Base-by-base conservation (phyloP, 257 asterid species). In the Mitragyna speciosa region DNA sequence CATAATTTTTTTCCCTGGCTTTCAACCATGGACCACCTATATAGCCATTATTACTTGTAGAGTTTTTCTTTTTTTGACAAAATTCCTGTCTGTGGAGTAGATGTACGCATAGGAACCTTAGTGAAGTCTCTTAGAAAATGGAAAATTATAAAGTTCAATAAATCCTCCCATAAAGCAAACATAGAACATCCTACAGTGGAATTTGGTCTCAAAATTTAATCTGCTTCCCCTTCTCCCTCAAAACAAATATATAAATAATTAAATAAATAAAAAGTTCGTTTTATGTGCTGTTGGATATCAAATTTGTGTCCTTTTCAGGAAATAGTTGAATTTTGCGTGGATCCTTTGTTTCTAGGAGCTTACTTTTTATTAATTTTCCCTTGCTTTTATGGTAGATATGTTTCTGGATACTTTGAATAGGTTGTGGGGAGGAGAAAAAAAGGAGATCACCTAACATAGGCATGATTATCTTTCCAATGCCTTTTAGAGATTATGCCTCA, bases 401-500 rank as follows among this genome's bases (percentile, higher is more conserved):
- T 36, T 75, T n/a, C 39, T 48, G 4, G 31, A 65, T 11, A 17
- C 54, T 43, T 74, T 16, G 43, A 68, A 58, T 66, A 52, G 22
- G 14, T 78, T 52, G 48, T 26, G 45, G 14, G 31, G 45, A 52
- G 31, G 47, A 51, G 47, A 51, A 33, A 26, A 26, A 36, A 14
- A n/a, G 36, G 14, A 77, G 16, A 47, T 17, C 10, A 22, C 64
- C 76, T 72, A 51, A 47, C 26, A 16, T 4, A 5, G 70, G 5
- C 43, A 72, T 26, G 26, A 28, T 49, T 28, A 49, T 72, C 63
- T 14, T 20, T 36, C 54, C 39, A 15, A 54, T 24, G 70, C 61
- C 9, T 70, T 59, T 72, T 52, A 19, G 22, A 49, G 39, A 39
- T 52, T 70, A 43, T 36, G 76, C 45, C 79, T 52, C 76, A 54